A percentile compares a stretch with the other conserved stretches of the same genome.
Evolutionary conservation across 139 green algal species (phyloP).

Genomic region (Astrephomene gubernaculifera): DNA sequence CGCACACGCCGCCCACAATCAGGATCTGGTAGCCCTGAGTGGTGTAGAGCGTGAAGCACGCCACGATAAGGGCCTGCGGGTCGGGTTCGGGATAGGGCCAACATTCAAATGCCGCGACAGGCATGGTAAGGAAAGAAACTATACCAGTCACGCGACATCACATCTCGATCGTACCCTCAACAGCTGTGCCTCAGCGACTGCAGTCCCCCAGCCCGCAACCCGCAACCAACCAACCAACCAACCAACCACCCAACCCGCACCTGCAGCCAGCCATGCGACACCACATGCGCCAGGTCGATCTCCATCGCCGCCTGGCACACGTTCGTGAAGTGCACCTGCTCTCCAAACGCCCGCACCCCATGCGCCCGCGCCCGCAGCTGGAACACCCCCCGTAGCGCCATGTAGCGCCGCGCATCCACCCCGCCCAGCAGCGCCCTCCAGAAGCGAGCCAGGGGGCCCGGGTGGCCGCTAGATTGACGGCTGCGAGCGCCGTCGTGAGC

Average conservation of each 20-base stretch:
- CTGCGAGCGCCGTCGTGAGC: too few relatives aligned
- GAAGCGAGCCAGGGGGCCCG: not conserved
- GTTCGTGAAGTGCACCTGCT: conserved; percentile 27
- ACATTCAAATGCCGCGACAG: too few relatives aligned
- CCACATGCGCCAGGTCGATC: conserved; percentile 34
- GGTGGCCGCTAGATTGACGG: too few relatives aligned
- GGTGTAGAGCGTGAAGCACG: conserved; percentile 31
- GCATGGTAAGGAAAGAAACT: too few relatives aligned
- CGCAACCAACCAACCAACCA: too few relatives aligned
- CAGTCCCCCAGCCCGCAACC: too few relatives aligned
- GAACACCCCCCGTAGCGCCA: conserved; percentile 34
- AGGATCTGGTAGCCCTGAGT: conserved; percentile 21
- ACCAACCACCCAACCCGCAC: not conserved
- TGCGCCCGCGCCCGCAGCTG: conserved; percentile 25
- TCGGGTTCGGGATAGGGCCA: too few relatives aligned
- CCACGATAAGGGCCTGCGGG: conserved; percentile 27
- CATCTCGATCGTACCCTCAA: too few relatives aligned
- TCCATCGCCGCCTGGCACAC: conserved; percentile 38
- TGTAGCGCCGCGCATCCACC: conserved; percentile 18
- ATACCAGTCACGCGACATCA: too few relatives aligned
- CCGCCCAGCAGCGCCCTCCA: conserved; percentile 6
- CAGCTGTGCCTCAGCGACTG: too few relatives aligned
- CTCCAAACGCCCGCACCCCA: not conserved
- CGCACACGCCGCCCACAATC: conserved; percentile 9
- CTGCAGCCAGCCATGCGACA: conserved; percentile 37